These are phyloP conservation scores for Stenogyne calaminthoides DNA, from an alignment of 305 asterid genomes.

Conservation along the genomic window DNA sequence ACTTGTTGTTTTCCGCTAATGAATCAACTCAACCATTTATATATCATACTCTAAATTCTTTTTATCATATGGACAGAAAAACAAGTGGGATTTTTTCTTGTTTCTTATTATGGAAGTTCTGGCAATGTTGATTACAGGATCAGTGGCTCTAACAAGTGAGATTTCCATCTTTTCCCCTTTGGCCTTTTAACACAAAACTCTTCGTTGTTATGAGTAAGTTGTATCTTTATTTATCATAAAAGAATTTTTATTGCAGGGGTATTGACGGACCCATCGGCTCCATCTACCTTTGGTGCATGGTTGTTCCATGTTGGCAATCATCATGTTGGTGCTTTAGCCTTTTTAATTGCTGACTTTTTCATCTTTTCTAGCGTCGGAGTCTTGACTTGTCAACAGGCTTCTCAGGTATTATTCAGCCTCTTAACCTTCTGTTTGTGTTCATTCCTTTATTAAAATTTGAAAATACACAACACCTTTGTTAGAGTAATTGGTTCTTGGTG, in stretches of 20 bases:
- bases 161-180: conserved; percentile 22
- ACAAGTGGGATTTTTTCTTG: conserved; percentile 94
- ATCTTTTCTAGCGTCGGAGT: conserved; percentile 72
- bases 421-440: conserved; percentile 16
- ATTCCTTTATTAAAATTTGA: not conserved
- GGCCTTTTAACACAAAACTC: conserved; percentile 1
- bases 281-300: conserved; percentile 85
- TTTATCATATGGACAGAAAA: conserved; percentile 66
- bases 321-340: conserved; percentile 76
- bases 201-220: conserved; percentile 9
- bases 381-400: conserved; percentile 88
- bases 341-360: conserved; percentile 70
- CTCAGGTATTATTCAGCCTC: conserved; percentile 63
- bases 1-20: conserved; percentile 19
- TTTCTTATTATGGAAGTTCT: conserved; percentile 81
- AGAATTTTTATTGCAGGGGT: conserved; percentile 59
- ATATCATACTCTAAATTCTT: conserved; percentile 22
- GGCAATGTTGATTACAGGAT: conserved; percentile 87
- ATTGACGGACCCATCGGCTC: conserved; percentile 89
- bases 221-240: conserved; percentile 1
- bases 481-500: not conserved
- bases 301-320: conserved; percentile 72
- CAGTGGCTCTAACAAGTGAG: conserved; percentile 85
- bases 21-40: not conserved
- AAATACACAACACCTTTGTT: not conserved